Evolutionary conservation across 2,329 filamentous ascomycete species (phyloP).

Genomic region (Colletotrichum sp.): DNA sequence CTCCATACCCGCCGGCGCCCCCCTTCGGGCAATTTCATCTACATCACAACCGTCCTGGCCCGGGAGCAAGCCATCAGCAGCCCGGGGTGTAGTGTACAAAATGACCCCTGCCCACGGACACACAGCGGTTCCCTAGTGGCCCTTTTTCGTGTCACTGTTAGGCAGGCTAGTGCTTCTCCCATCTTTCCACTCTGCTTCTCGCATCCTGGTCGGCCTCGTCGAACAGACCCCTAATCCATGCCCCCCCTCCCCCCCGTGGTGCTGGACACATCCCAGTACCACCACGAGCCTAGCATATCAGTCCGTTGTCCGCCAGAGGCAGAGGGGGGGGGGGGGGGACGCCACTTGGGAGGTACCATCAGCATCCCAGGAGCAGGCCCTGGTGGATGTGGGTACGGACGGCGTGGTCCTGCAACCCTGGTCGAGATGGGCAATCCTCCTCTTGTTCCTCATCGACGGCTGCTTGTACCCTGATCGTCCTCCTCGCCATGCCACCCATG

Average conservation of each 20-base stretch:
- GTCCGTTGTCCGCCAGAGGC: slow-evolving; percentile 19
- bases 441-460: slow-evolving; percentile 17
- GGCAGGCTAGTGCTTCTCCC: slow-evolving; percentile 29
- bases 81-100: slow-evolving; percentile 17
- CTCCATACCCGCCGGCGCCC: slow-evolving; percentile 26
- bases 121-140: slow-evolving; percentile 25
- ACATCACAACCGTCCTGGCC: slow-evolving; percentile 40
- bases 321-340: slow-evolving; percentile 1
- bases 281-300: slow-evolving; percentile 22
- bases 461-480: slow-evolving; percentile 30
- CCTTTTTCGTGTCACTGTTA: slow-evolving; percentile 30
- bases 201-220: slow-evolving; percentile 1
- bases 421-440: slow-evolving; percentile 16
- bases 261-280: slow-evolving; percentile 15
- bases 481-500: slow-evolving; percentile 38
- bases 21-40: slow-evolving; percentile 51
- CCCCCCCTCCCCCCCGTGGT: slow-evolving; percentile 11
- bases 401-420: slow-evolving; percentile 19
- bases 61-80: slow-evolving; percentile 25
- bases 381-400: slow-evolving; percentile 18
- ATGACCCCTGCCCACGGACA: slow-evolving; percentile 25
- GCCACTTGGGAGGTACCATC: slow-evolving; percentile 19
- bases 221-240: slow-evolving; percentile 37
- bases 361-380: slow-evolving; percentile 24
- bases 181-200: slow-evolving; percentile 33